Base-by-base conservation (phyloP, 2,329 filamentous ascomycete species). In the Alternaria ethzedia region DNA sequence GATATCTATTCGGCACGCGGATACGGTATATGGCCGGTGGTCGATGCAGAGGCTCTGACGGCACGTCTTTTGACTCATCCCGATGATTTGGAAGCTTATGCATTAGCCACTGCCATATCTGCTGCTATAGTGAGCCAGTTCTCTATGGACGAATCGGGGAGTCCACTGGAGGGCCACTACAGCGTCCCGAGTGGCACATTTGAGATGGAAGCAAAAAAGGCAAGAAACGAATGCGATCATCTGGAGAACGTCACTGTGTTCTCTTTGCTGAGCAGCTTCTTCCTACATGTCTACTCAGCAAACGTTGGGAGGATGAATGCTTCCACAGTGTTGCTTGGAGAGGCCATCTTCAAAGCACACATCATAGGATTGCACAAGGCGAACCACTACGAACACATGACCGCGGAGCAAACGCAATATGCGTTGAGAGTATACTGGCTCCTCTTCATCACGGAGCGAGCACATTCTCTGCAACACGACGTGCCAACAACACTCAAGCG, bases 71-170 rank as follows among this genome's bases (percentile, higher is more conserved):
- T 79, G 5, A 78, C 75, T 3, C 65, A 77, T 32, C 73, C 68
- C 6, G 73, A 77, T 26, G 76, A 79, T 41, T 59, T 73, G 49
- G 76, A 78, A 61, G 69, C 75, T 5, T 79, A 79, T 44, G 73
- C 67, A 17, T 64, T 79, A 21, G 75, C 76, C 10, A 73, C 72
- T 8, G 71, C 76, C 6, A 73, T 79, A 25, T 77, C 72, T 47
- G 75, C 76, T n/a, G 76, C 76, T 30, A 75, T 77, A 25, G 73
- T 79, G 15, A 77, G 73, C 58, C 76, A 79, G 46, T 79, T 79
- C 49, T 77, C 71, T 6, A 73, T 78, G 50, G 73, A 78, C 46
- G 71, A 78, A 46, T 70, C 71, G 10, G 72, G 71, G 2, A 78
- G 74, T 56, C 75, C 75, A 5, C 67, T 75, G 3, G 76, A 78